Base-by-base conservation (phyloP, 1,284 basidiomycete species). In the Sanghuangporus baumii region DNA sequence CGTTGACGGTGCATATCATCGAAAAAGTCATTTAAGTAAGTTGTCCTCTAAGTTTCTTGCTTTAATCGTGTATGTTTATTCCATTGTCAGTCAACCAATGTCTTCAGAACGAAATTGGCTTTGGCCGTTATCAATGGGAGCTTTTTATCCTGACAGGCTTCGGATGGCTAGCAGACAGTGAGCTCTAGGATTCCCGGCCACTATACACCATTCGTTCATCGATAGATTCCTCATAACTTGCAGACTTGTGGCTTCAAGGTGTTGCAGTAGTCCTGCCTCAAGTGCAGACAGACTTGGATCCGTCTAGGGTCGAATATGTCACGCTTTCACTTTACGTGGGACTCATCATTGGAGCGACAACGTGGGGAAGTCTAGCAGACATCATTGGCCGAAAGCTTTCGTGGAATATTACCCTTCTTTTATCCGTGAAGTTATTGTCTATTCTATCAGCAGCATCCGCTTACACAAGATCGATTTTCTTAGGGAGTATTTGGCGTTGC, bases 391-490 rank as follows among this genome's bases (percentile, higher is more conserved):
- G 85, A 31, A 77, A 76, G 51, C 68, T 84, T 9, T 82, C 84
- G 4, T 88, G 85, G 76, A 78, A 87, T 67, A 78, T 79, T 11
- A 87, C 86, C 0, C 74, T 88, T 26, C 80, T 87, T 68, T 72
- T 88, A 57, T 77, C 77, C 20, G 83, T 63, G 20, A 31, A 41
- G 9, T 40, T 11, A 18, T 7, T 5, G 26, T 31, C 34, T 54
- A 55, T 23, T 47, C 9, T 50, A 2, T n/a, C 18, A n/a, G 18
- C 1, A 31, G 26, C 26, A 31, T 18, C 6, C 36, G 57, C n/a
- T 52, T 12, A 40, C 26, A 57, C 40, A 31, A n/a, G 12, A 40
- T 26, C 7, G 40, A n/a, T 36, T 34, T 18, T 14, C 12, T 18
- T 18, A 63, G 62, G 62, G 82, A 36, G 70, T 85, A 0, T 87